Percentiles rank a stretch among this genome's conserved stretches.
Conservation (phyloP, 2,329 filamentous ascomycete genomes). For the Talaromyces albobiverticillius region DNA sequence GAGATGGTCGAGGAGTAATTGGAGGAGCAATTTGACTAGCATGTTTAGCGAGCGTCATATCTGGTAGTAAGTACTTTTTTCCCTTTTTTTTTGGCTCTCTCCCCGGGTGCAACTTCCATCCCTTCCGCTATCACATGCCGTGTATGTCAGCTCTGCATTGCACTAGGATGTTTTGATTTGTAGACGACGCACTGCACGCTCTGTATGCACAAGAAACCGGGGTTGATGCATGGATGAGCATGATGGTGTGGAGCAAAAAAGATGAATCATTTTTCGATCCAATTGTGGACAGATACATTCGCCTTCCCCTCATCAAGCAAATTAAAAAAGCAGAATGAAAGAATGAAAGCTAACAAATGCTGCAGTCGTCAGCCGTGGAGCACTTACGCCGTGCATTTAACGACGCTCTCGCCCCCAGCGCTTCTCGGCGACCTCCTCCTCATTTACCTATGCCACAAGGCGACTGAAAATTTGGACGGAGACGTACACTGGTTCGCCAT, state of each 20-base stretch:
- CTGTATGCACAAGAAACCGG: too few relatives aligned
- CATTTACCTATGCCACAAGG: constrained; percentile 66
- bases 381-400: constrained; percentile 87
- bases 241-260: too few relatives aligned
- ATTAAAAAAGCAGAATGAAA: not conserved
- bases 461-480: constrained; percentile 60
- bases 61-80: constrained; percentile 67
- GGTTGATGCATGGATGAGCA: too few relatives aligned
- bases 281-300: constrained; percentile 17
- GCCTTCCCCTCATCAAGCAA: not conserved
- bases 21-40: constrained; percentile 94
- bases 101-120: too few relatives aligned
- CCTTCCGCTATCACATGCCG: constrained; percentile 2
- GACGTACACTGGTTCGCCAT: constrained; percentile 55
- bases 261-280: constrained; percentile 2
- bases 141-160: too few relatives aligned
- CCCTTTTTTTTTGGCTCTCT: too few relatives aligned
- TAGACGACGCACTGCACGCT: too few relatives aligned
- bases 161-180: too few relatives aligned
- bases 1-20: constrained; percentile 94
- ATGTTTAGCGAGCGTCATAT: constrained; percentile 79
- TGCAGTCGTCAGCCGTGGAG: constrained; percentile 85
- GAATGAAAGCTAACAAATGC: constrained; percentile 24
- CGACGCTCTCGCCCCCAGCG: constrained; percentile 86
- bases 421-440: constrained; percentile 74